Evolutionary conservation across 2,329 filamentous ascomycete species (phyloP), one percentile per base, ranked within the genome.

Genomic region (Lachnum nothofagi): DNA sequence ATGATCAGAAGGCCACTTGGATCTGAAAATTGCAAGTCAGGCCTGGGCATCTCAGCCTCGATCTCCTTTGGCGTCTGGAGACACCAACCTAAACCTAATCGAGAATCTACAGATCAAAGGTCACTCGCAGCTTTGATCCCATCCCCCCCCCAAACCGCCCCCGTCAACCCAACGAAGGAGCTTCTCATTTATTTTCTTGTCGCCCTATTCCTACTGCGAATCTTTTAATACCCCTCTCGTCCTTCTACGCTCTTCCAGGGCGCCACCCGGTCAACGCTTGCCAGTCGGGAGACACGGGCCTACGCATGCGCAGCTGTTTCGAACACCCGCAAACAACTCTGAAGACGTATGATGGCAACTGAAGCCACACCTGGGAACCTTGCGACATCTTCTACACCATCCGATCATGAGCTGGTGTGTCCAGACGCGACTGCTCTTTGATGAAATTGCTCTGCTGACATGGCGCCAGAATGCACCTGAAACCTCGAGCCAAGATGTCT

Each of bases 311-410:
- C 59, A 63, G 51, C 54, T 56, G 50, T n/a, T 50, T 57, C 35
- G 50, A 58, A 60, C 63, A 63, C 55, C 47, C 52, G 52, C 51
- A 60, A 56, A 60, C 55, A 60, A 46, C 44, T 52, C 61, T 65
- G 65, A 71, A 70, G 68, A 75, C 77, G 77, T 76, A 82, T 78
- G 77, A 82, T 82, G 78, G 78, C 78, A 75, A 77, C 77, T 74
- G 78, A 79, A 76, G 72, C 74, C 71, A 71, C 72, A 65, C 69
- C 72, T 67, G 69, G 74, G 63, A 74, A 69, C 69, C 69, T 64
- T 58, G 63, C 72, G 61, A 60, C 53, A 52, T 46, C 54, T 39
- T 57, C 56, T 58, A 57, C 45, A 47, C 50, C 46, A 43, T 44
- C 60, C 48, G 60, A 63, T 51, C 47, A 65, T 63, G 62, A 64